Conservation (phyloP, 2,329 filamentous ascomycete species). For the Bipolaris zeicola region DNA sequence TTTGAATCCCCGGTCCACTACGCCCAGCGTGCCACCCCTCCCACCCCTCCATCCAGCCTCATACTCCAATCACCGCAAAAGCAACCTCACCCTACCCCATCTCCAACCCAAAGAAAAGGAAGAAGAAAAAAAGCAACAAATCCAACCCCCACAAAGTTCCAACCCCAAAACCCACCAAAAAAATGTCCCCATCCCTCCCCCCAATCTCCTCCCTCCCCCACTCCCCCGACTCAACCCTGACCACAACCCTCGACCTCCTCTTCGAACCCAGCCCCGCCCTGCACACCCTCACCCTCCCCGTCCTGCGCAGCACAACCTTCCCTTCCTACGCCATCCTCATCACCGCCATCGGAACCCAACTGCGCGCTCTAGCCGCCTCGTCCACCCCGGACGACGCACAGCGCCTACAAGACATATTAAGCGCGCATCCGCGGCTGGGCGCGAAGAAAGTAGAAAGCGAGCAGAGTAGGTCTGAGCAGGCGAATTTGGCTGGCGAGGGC, state of each 20-base stretch:
- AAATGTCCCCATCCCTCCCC: slow-evolving; percentile 57
- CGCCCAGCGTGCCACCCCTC: no score
- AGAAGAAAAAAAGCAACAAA: not conserved
- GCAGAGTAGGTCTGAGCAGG: slow-evolving; percentile 81
- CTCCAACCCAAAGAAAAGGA: slow-evolving; percentile 2
- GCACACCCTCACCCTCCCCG: slow-evolving; percentile 71
- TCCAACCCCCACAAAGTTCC: slow-evolving; percentile 19
- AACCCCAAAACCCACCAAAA: not conserved
- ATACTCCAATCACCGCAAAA: not conserved
- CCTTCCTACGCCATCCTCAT: slow-evolving; percentile 73
- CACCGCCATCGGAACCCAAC: slow-evolving; percentile 65
- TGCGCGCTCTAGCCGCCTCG: slow-evolving; percentile 53
- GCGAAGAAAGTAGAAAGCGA: slow-evolving; percentile 81
- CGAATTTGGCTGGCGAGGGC: slow-evolving; percentile 67
- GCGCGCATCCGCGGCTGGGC: slow-evolving; percentile 82
- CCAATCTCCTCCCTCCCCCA: slow-evolving; percentile 61
- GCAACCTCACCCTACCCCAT: not conserved
- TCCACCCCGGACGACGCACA: slow-evolving; percentile 55
- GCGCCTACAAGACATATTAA: slow-evolving; percentile 73
- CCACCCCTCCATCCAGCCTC: no score
- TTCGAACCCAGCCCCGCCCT: slow-evolving; percentile 83
- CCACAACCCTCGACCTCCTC: slow-evolving; percentile 71
- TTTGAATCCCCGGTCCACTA: no score
- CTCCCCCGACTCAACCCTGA: slow-evolving; percentile 62
- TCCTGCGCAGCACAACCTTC: slow-evolving; percentile 66